These are phyloP conservation scores for Cyberlindnera maritima DNA, from an alignment of 805 yeast genomes.

Conservation along the genomic window DNA sequence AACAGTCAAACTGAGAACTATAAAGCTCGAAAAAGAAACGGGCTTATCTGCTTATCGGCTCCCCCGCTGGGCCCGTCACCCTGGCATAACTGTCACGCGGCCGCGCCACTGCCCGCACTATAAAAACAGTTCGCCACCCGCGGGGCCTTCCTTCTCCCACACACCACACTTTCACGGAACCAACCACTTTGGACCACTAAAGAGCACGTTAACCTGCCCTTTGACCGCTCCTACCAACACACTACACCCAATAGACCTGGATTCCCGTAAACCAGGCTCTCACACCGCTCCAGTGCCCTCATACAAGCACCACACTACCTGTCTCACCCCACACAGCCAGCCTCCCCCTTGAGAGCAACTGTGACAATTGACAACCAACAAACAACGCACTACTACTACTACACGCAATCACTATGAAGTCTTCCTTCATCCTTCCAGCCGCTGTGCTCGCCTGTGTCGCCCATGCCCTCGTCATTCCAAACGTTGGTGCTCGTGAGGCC, in stretches of 20 bases:
- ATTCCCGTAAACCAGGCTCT: not conserved
- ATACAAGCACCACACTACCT: not conserved
- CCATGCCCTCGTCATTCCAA: conserved; percentile 63
- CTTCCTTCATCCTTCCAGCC: conserved; percentile 29
- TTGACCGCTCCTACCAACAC: not conserved
- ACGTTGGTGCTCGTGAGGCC: conserved; percentile 40
- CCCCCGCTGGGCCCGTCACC: not conserved
- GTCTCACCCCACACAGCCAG: not conserved
- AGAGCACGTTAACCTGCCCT: not conserved
- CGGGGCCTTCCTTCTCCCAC: not conserved
- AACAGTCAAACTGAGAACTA: no score
- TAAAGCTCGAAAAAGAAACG: not conserved
- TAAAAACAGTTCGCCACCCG: conserved; percentile 7
- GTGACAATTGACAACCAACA: not conserved
- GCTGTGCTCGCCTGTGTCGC: conserved; percentile 39
- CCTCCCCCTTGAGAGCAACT: not conserved
- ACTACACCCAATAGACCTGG: not conserved
- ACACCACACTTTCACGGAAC: not conserved
- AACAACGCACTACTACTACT: not conserved
- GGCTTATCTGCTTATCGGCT: conserved; percentile 2
- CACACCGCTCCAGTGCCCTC: not conserved
- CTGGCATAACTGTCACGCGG: conserved; percentile 4
- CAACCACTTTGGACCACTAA: not conserved
- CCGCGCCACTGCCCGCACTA: not conserved
- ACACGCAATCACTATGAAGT: conserved; percentile 5